Percentiles rank a stretch among this genome's conserved stretches.
Evolutionary conservation across 345 rosid species (phyloP).

Genomic region (Hirschfeldia incana): DNA sequence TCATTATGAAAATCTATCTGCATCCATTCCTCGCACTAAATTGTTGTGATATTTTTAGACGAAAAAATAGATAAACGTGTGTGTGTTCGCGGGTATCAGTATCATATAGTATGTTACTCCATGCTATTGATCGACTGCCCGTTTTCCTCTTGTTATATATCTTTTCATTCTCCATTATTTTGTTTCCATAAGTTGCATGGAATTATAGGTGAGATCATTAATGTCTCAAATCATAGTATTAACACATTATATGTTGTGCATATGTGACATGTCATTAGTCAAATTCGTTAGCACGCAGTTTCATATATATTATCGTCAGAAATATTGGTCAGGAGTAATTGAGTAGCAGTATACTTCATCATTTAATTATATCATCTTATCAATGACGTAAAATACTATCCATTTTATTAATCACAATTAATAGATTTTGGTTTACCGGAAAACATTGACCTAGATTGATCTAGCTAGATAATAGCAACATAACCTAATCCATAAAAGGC

Average conservation of each 20-base stretch:
- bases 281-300: not conserved
- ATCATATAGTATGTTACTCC: not conserved
- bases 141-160: not conserved
- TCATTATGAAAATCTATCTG: slow-evolving; percentile 16
- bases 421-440: not conserved
- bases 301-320: not conserved
- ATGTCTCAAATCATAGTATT: not conserved
- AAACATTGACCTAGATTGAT: not conserved
- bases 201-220: not conserved
- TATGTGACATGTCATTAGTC: not conserved
- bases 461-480: not conserved
- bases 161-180: not conserved
- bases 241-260: too few relatives aligned
- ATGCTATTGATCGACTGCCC: not conserved
- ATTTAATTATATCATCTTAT: not conserved
- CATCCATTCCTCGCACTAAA: slow-evolving; percentile 35
- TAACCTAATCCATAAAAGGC: not conserved
- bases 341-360: too few relatives aligned
- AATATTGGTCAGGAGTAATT: not conserved
- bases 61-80: not conserved
- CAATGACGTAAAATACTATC: too few relatives aligned
- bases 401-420: not conserved
- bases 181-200: not conserved
- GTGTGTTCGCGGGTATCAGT: not conserved
- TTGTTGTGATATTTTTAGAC: slow-evolving; percentile 16